Conservation (phyloP, 495 filamentous ascomycete species). For the Aspergillus indologenus region DNA sequence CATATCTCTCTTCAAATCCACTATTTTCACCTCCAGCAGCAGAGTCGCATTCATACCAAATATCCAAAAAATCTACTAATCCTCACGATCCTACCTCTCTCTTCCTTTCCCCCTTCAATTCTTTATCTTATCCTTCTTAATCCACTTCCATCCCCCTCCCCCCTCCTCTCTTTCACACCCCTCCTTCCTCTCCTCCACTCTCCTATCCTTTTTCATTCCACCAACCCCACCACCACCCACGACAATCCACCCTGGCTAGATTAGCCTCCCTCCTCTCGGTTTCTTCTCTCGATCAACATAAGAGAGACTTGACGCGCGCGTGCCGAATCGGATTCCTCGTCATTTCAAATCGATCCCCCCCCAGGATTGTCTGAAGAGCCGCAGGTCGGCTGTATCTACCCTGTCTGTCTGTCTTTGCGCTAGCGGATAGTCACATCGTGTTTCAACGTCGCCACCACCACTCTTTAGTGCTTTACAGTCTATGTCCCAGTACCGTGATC, state of each 20-base stretch:
- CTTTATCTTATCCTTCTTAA: slow-evolving; percentile 10
- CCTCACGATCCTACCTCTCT: slow-evolving; percentile 6
- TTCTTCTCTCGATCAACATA: neutral
- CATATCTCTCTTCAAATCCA: slow-evolving; percentile 10
- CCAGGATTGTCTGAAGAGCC: slow-evolving; percentile 16
- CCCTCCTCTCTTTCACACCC: neutral
- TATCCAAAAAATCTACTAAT: slow-evolving; percentile 4
- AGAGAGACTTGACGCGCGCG: slow-evolving; percentile 2
- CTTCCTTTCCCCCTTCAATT: slow-evolving; percentile 1
- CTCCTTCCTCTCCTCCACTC: slow-evolving; percentile 2
- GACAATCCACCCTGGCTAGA: neutral
- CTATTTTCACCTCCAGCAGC: neutral
- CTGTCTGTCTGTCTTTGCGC: slow-evolving; percentile 2
- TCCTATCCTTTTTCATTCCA: slow-evolving; percentile 3
- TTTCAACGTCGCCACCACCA: neutral
- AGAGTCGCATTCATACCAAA: slow-evolving; percentile 1
- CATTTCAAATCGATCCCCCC: neutral
- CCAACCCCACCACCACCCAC: neutral
- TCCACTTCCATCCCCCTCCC: slow-evolving; percentile 3
- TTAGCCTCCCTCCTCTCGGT: neutral
- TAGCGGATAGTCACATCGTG: neutral
- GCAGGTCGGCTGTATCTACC: slow-evolving; percentile 20
- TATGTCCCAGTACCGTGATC: slow-evolving; percentile 41
- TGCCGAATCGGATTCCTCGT: neutral
- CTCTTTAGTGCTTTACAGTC: slow-evolving; percentile 17